phyloP scores from a whole-genome alignment of 352 stramenopile genomes.

The Globisporangium paroecandrum region DNA sequence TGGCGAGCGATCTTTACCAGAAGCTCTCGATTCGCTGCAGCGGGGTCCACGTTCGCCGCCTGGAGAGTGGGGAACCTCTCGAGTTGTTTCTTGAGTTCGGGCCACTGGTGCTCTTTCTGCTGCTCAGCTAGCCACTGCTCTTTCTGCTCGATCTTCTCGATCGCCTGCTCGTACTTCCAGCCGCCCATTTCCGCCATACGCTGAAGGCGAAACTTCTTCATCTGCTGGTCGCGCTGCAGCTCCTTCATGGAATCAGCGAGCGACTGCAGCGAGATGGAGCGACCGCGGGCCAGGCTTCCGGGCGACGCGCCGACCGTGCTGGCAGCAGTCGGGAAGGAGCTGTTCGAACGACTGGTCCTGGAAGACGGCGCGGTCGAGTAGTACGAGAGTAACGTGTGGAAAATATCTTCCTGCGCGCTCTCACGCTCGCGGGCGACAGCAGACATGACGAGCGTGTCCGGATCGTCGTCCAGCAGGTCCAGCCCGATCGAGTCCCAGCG shows the following conservation, averaged over 20 bases:
- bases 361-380: conserved; percentile 30
- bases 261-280: conserved; percentile 35
- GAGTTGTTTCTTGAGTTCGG: conserved; percentile 51
- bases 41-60: conserved; percentile 11
- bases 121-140: conserved; percentile 60
- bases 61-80: conserved; percentile 21
- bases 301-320: neutral
- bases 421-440: conserved; percentile 75
- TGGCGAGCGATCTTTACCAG: conserved; percentile 27
- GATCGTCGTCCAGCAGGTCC: conserved; percentile 65
- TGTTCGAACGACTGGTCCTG: conserved; percentile 14
- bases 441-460: conserved; percentile 81
- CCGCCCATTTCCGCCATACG: conserved; percentile 69
- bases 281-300: conserved; percentile 9
- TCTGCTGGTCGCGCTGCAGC: conserved; percentile 77
- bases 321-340: conserved; percentile 8
- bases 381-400: conserved; percentile 64
- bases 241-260: conserved; percentile 74
- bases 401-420: conserved; percentile 66
- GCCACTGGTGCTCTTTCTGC: conserved; percentile 55
- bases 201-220: conserved; percentile 72
- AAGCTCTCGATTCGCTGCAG: conserved; percentile 17
- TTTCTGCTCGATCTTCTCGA: conserved; percentile 49
- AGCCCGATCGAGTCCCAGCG: conserved; percentile 80
- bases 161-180: conserved; percentile 66